Evolutionary conservation across 2,329 filamentous ascomycete species (phyloP).

Genomic region (Amylocarpus encephaloides): DNA sequence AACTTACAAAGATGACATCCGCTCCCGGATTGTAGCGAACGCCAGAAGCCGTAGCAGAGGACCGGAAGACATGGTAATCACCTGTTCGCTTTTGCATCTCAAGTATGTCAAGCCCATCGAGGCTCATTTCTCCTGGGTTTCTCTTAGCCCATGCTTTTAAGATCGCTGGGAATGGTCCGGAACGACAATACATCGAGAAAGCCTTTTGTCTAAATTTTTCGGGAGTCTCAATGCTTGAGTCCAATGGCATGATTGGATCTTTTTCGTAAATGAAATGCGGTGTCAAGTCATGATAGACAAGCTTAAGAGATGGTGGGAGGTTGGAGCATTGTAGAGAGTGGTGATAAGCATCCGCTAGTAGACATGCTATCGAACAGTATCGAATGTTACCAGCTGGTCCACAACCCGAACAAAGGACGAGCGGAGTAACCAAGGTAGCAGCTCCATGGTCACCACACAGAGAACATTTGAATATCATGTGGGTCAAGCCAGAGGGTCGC

Average conservation of each 20-base stretch:
- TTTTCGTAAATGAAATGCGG: slow-evolving; percentile 6
- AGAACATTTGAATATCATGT: background rate
- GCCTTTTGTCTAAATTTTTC: slow-evolving; percentile 23
- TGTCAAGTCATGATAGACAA: background rate
- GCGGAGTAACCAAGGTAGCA: background rate
- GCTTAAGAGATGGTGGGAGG: no score
- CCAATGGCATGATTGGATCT: slow-evolving; percentile 6
- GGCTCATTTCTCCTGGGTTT: background rate
- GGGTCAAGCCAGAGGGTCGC: background rate
- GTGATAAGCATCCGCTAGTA: background rate
- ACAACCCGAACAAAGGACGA: slow-evolving; percentile 2
- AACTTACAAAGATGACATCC: slow-evolving; percentile 24
- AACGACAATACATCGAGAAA: slow-evolving; percentile 22
- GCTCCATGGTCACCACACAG: no score
- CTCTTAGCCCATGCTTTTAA: slow-evolving; percentile 17
- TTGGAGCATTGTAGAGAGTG: no score
- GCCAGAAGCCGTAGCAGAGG: slow-evolving; percentile 6
- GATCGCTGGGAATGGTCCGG: slow-evolving; percentile 20
- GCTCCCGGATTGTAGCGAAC: slow-evolving; percentile 9
- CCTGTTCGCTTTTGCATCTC: slow-evolving; percentile 17
- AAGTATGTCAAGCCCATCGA: slow-evolving; percentile 3
- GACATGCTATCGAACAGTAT: slow-evolving; percentile 4
- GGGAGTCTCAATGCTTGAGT: background rate
- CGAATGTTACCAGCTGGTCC: background rate
- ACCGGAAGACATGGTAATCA: slow-evolving; percentile 27